Base-by-base conservation (phyloP, 768 basidiomycete genomes). In the Russula earlei region DNA sequence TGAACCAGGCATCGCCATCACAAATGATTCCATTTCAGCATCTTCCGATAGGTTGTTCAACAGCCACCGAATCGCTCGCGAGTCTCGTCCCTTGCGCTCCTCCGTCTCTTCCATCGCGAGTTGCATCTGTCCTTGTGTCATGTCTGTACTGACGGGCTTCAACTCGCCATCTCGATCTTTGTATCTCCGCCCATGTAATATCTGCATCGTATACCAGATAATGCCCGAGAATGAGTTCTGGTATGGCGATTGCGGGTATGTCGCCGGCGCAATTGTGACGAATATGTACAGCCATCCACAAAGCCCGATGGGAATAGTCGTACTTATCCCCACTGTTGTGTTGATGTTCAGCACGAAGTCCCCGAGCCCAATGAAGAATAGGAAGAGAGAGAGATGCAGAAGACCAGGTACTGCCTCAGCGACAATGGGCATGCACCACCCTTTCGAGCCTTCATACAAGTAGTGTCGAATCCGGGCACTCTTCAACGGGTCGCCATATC, bases 291-390 rank as follows among this genome's bases (percentile, higher is more conserved):
- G 14, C 2, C 49, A 12, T 3, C 45, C 51, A 14, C 53, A 56
- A 15, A 43, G 5, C 22, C 34, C 20, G 12, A 63, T 54, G 14
- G 56, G 52, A 5, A 53, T 27, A 2, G 49, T 45, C 0, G 55
- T 48, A 1, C 42, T 38, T 5, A 55, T 25, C 1, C 60, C 59
- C 11, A 63, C 52, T 17, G 31, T 36, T 2, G n/a, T 27, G 34
- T 63, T 62, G 48, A 63, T 62, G 8, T 72, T 66, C 54, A 65
- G 65, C 22, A 78, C 65, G 62, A 78, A 77, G 20, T 71, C 69
- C 42, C 77, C 64, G 24, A 81, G 40, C 8, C 40, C 40, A 4
- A 12, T 10, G 7, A 41, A 41, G 20, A 41, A 41, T 3, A 41
- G 40, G 40, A 41, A 41, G 40, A 44, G 43, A 2, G 25, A 27